Evolutionary conservation across 1,284 basidiomycete species (phyloP).

Genomic region (Anthracocystis walkeri): DNA sequence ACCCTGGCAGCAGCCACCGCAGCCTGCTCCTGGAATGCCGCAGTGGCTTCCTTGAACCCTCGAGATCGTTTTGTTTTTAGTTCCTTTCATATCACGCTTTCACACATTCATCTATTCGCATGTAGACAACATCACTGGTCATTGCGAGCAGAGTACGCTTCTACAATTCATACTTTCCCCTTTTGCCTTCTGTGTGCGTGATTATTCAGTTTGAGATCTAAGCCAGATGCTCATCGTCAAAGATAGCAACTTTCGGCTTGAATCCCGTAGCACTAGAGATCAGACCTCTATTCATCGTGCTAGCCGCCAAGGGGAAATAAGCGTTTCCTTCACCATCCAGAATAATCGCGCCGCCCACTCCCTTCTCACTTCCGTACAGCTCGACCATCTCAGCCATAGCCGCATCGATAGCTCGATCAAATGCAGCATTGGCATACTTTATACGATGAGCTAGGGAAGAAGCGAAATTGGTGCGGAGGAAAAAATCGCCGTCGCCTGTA

Average conservation of each 20-base stretch:
- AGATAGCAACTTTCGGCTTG: conserved; percentile 79
- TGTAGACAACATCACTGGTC: no score
- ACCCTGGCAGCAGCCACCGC: no score
- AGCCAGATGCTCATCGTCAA: conserved; percentile 75
- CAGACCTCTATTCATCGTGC: conserved; percentile 83
- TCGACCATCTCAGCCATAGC: conserved; percentile 75
- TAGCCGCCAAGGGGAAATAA: conserved; percentile 74
- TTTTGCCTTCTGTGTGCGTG: no score
- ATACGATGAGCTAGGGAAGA: conserved; percentile 78
- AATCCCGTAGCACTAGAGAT: conserved; percentile 75
- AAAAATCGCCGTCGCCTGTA: conserved; percentile 86
- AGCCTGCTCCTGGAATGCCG: no score
- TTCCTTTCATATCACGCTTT: no score
- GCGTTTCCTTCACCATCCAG: conserved; percentile 75
- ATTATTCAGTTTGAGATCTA: conserved; percentile 11
- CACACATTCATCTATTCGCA: no score
- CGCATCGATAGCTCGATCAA: conserved; percentile 74
- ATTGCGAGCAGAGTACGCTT: no score
- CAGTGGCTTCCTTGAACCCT: no score
- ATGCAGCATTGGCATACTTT: conserved; percentile 71
- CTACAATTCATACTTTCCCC: no score
- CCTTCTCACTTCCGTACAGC: conserved; percentile 74
- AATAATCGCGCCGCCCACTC: conserved; percentile 80
- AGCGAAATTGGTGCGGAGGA: conserved; percentile 79
- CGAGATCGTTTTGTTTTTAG: no score